Evolutionary conservation across 2,329 filamentous ascomycete genomes (phyloP), one percentile per base, ranked within the genome.

Genomic region (Colletotrichum sidae): DNA sequence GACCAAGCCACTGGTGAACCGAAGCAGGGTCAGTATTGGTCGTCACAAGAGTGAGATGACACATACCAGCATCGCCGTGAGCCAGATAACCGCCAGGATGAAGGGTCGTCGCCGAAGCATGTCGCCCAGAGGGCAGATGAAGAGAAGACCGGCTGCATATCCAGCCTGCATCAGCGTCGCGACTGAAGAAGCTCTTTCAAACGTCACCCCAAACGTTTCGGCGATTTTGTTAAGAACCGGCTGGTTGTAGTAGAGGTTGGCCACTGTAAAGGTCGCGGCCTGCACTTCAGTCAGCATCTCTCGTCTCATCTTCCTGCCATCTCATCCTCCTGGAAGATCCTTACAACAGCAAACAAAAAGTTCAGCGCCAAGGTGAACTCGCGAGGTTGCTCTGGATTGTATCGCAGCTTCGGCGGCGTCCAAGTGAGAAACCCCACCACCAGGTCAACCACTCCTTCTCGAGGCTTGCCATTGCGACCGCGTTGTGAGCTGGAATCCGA

Each of bases 181-280:
- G 33, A 95, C 88, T 45, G 82, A 78, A 1, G 85, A 85, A 0
- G 92, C 88, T 58, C 84, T 81, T 71, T 93, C 91, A 71, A 93
- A 90, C 8, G 83, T 84, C 52, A 95, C 89, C 57, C 84, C 72
- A 72, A 96, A 95, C 13, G 91, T 89, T 9, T 82, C 75, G 0
- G 92, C 92, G 45, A 96, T 83, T 55, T 91, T 86, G 72, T 94
- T 93, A 33, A 95, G 80, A 51, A 95, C 92, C 0, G 92, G 91
- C 71, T 94, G 92, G 65, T 86, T 92, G 76, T 95, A 94, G 78
- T 95, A 95, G 3, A 95, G 80, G 70, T 94, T 94, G 15, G 92
- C 92, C 7, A 94, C 92, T 1, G 90, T 92, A 69, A 93, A 88
- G 4, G 88, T 84, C 0, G 80, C 79, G 3, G 85, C 78, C 85